Percentiles rank a stretch among this genome's conserved stretches.
Evolutionary conservation across 176 grass and related monocot species (phyloP).

Genomic region (Oryza australiensis): DNA sequence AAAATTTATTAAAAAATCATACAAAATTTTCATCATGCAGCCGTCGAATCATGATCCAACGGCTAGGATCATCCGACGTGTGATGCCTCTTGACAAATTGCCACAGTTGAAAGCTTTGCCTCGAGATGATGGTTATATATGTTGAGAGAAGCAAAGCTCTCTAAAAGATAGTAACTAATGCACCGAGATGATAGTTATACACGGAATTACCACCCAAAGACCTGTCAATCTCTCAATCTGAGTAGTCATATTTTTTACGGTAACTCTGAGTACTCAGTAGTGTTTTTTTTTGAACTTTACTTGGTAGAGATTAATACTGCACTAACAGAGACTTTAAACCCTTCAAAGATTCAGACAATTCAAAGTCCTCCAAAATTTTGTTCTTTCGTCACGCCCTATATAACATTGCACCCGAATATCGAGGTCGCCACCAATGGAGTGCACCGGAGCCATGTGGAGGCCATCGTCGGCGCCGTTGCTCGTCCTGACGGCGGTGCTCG

Average conservation of each 20-base stretch:
- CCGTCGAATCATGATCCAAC: neutral
- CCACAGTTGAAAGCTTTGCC: neutral
- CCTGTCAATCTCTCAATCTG: neutral
- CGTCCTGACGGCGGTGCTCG: neutral
- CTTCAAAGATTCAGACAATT: neutral
- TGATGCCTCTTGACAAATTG: too few relatives aligned
- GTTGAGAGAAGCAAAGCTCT: too few relatives aligned
- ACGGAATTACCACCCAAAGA: conserved; percentile 15
- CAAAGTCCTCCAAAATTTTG: neutral
- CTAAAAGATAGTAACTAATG: neutral
- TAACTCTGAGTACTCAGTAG: neutral
- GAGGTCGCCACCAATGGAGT: neutral
- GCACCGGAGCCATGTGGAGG: neutral
- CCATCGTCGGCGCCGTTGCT: neutral
- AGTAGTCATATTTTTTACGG: neutral
- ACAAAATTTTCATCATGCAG: neutral
- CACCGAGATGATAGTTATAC: neutral
- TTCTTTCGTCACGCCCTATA: neutral
- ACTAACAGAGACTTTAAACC: neutral
- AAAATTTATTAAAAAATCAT: too few relatives aligned
- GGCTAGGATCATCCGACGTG: too few relatives aligned
- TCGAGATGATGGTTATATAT: neutral
- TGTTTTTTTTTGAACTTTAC: too few relatives aligned
- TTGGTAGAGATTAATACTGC: too few relatives aligned
- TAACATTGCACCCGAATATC: neutral